Base-by-base conservation (phyloP, 75 land plant genomes). In the Picea glauca region DNA sequence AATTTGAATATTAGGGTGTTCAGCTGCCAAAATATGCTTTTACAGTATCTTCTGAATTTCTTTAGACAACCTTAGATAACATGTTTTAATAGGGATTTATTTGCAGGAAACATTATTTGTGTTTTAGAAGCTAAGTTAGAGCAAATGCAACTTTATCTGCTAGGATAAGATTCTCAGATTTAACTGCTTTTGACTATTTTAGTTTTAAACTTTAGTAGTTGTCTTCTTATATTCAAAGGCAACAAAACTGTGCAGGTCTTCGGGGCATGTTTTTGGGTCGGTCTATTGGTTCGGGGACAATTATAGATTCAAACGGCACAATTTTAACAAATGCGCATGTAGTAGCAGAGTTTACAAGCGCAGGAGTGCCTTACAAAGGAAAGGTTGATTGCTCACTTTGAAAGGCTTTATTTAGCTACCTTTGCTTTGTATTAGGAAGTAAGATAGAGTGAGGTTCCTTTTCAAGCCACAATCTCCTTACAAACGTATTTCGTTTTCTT, bases 311-410 rank as follows among this genome's bases (percentile, higher is more conserved):
- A 14, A 88, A 96, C 92, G 99, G 99, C 20, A 96, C 97, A 18
- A 94, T 96, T 60, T 82, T 96, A 78, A 96, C 99, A 62, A 94
- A 93, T 89, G 97, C 99, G 5, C 99, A 96, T 84, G 91, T 89
- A 30, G 92, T 94, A 30, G 89, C 83, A 58, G 91, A 92, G 38
- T 84, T 81, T 72, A 85, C 89, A 61, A 84, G 84, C 23, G 60
- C 14, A 26, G 61, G 62, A 15, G 68, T 78, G 74, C 12, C 80
- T 63, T 80, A 88, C 26, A 90, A 87, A 85, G 93, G 90, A 68
- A 87, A 86, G 94, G 99, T 94, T 54, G 18, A 80, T 78, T 14
- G 13, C 61, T 72, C 13, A 14, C 43, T 26, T 21, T 32, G 14
- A 14, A 70, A n/a, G 50, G 12, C 73, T 70, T 20, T 70, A n/a